Base-by-base conservation (phyloP, 192 early-diverging fungal genomes). In the Neocallimastix lanati region DNA sequence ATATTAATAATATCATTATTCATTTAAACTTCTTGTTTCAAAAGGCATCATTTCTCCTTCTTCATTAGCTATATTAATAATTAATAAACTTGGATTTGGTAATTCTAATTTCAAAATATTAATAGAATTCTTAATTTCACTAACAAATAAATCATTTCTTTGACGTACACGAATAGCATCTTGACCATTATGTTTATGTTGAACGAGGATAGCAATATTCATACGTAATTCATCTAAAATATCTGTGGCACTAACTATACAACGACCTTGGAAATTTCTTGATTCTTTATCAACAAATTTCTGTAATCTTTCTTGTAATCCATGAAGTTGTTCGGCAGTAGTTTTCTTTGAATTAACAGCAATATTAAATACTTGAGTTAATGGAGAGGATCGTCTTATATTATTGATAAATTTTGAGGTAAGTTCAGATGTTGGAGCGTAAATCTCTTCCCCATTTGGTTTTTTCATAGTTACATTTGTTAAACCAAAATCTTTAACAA, bases 401-500 rank as follows among this genome's bases (percentile, higher is more conserved):
- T 95, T 96, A 81, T 90, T 85, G 79, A 94, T 93, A 77, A 91
- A 88, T 79, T 86, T 86, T 12, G 85, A 85, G n/a, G 89, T 84
- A 76, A 92, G 85, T 50, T 84, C 78, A 76, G 84, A 85, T 81
- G 95, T 97, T 25, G 93, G 92, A n/a, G 88, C 91, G 78, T 94
- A 92, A 18, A 95, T 88, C 33, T 92, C 86, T 25, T 92, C 91
- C 40, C 96, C 96, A 81, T 97, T 94, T 78, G 89, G 88, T 79
- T 91, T 88, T 83, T 86, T 88, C 82, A 97, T 93, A 76, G 92
- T 90, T 1, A 94, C 96, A 78, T 88, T 94, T 33, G 95, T 87
- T 13, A 97, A 84, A 18, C 91, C 90, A 76, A 97, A 89, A 78
- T 94, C 91, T 30, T 85, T 83, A 13, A 97, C 95, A 36, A 87